A percentile compares a stretch with the other conserved stretches of the same genome.
These are phyloP conservation scores for Cajanus cajan DNA, from an alignment of 306 rosid species.

Conservation along the genomic window DNA sequence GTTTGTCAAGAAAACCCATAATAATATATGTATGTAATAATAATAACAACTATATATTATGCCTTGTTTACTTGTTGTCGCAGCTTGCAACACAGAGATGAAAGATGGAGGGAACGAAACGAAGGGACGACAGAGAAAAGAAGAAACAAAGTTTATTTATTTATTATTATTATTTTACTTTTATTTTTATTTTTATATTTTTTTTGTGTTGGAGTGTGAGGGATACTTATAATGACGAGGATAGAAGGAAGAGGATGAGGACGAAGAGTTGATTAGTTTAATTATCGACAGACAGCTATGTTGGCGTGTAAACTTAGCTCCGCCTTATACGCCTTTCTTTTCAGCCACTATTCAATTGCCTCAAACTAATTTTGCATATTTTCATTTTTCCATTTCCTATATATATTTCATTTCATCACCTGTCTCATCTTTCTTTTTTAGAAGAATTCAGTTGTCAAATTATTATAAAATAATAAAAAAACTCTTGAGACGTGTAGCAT, in stretches of 20 bases:
- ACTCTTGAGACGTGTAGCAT: too few species aligned
- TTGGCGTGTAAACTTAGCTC: slow-evolving; percentile 31
- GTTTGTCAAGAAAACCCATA: slow-evolving; percentile 84
- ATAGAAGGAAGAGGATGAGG: slow-evolving; percentile 1
- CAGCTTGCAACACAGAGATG: slow-evolving; percentile 32
- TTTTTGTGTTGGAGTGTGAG: not conserved
- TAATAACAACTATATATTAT: too few species aligned
- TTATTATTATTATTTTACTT: not conserved
- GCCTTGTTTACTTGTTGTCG: slow-evolving; percentile 15
- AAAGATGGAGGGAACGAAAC: slow-evolving; percentile 51
- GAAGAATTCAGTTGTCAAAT: too few species aligned
- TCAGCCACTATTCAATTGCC: slow-evolving; percentile 47
- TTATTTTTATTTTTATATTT: slow-evolving; percentile 1
- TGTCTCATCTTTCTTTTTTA: not conserved
- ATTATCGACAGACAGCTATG: slow-evolving; percentile 28
- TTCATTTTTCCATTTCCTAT: not conserved
- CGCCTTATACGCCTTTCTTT: slow-evolving; percentile 47
- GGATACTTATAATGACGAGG: slow-evolving; percentile 41
- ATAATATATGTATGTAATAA: too few species aligned
- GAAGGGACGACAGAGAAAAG: slow-evolving; percentile 30
- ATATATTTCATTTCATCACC: not conserved
- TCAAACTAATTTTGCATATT: not conserved
- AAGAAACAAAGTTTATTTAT: not conserved
- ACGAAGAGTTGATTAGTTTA: not conserved
- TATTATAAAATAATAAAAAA: too few species aligned